Evolutionary conservation across 176 grass and related monocot genomes (phyloP), one percentile per base, ranked within the genome.

Genomic region (Eleusine coracana): DNA sequence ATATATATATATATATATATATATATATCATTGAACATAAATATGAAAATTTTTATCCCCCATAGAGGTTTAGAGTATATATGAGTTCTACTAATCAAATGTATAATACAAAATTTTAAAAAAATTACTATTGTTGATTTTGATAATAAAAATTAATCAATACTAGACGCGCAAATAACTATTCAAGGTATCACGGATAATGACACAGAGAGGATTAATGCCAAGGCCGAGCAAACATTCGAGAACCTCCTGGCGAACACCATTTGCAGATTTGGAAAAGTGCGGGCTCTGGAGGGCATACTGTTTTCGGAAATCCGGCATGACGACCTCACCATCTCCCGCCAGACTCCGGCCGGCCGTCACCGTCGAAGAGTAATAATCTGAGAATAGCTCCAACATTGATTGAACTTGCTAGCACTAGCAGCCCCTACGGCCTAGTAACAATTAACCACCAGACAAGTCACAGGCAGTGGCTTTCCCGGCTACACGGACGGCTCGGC

Each of bases 381-480:
- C 31, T 34, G 50, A 15, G 50, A 52, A 46, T 8, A 58, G 55
- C 20, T 58, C 55, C 55, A 56, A 5, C 18, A 21, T 5, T 56
- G 54, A 8, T 20, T 5, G 54, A 56, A 3, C 50, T 15, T 5
- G 13, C 54, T 20, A 56, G 18, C 6, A 56, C 54, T 20, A 56
- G 18, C 6, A 56, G 54, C 54, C 18, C 16, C 18, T 20, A 56
- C 18, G 54, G 4, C 18, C 54, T 56, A 20, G 7, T 46, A 46
- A 34, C 31, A 2, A 52, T 17, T 17, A 52, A 52, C 50, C 50
- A 56, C 18, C 14, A 3, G 14, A 7, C 54, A 56, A 56, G 54
- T 56, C 55, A 29, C 79, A 60, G 21, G 51, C 51, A 21, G 34
- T 60, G 38, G 38, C 79, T 46, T 81, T 45, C 23, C 52, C 38